Evolutionary conservation across 768 basidiomycete genomes (phyloP).

Genomic region (Tricholoma sp.): DNA sequence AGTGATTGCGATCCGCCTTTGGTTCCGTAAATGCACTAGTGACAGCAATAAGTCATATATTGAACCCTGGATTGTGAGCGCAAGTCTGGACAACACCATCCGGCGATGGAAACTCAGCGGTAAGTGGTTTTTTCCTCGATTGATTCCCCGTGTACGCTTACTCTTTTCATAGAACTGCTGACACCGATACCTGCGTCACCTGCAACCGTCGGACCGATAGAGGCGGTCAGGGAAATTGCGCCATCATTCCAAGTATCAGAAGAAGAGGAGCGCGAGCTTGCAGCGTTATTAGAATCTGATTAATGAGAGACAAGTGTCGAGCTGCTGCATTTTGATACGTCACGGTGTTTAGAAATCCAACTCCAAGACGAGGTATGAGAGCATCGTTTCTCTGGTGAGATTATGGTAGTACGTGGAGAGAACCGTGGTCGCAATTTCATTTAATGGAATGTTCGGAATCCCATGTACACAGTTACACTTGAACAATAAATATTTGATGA

Average conservation of each 20-base stretch:
- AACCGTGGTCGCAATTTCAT: no score
- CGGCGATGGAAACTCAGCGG: conserved; percentile 79
- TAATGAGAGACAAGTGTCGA: conserved; percentile 3
- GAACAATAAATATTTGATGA: no score
- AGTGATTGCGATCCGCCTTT: conserved; percentile 69
- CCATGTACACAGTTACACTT: no score
- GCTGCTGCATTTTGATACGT: neutral
- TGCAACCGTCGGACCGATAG: conserved; percentile 8
- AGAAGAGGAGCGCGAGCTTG: conserved; percentile 88
- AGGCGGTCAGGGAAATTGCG: conserved; percentile 12
- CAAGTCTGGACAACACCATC: conserved; percentile 83
- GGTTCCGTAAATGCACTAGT: conserved; percentile 50
- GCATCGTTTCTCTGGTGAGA: no score
- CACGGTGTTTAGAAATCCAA: no score
- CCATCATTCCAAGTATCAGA: conserved; percentile 55
- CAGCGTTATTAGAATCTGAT: conserved; percentile 53
- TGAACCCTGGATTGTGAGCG: conserved; percentile 80
- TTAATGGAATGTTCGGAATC: no score
- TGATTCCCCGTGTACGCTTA: neutral
- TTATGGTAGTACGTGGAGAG: no score
- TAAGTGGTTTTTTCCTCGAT: conserved; percentile 20
- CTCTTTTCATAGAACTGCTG: conserved; percentile 32
- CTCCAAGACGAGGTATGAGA: no score
- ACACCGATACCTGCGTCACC: conserved; percentile 21
- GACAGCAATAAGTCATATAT: conserved; percentile 42